Evolutionary conservation across 441 rosid genomes (phyloP).

Genomic region (Populus tomentosa): DNA sequence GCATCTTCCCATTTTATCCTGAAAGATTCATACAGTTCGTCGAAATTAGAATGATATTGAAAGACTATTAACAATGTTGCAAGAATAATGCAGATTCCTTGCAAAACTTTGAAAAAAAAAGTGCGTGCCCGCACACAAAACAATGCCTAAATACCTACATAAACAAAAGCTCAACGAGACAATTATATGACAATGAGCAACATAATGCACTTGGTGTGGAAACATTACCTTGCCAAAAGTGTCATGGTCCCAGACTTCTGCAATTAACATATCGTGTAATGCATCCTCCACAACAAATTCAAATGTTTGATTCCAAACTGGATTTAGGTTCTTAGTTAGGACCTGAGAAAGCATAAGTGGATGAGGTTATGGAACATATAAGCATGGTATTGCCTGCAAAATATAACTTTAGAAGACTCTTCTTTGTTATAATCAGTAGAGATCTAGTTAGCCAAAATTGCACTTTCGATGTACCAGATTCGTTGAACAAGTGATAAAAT

Average conservation of each 20-base stretch:
- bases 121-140: not conserved
- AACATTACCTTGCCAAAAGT: slow-evolving; percentile 74
- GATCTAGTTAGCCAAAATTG: not conserved
- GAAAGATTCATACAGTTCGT: slow-evolving; percentile 11
- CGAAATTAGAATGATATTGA: not conserved
- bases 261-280: slow-evolving; percentile 61
- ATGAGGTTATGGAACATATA: not conserved
- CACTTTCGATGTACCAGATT: not conserved
- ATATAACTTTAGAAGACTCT: not conserved
- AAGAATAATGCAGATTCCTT: not conserved
- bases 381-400: not conserved
- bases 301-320: not conserved
- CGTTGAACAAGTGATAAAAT: not conserved
- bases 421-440: not conserved
- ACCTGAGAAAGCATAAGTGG: slow-evolving; percentile 20
- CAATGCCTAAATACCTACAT: not conserved
- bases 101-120: not conserved
- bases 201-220: not conserved
- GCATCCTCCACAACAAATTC: slow-evolving; percentile 64
- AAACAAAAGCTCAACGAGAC: not conserved
- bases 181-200: not conserved
- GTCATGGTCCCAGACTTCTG: slow-evolving; percentile 74
- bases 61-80: not conserved
- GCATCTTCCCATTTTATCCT: slow-evolving; percentile 81
- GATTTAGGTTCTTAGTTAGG: not conserved